Conservation (phyloP, 2,329 filamentous ascomycete genomes). For the Fusarium napiforme region DNA sequence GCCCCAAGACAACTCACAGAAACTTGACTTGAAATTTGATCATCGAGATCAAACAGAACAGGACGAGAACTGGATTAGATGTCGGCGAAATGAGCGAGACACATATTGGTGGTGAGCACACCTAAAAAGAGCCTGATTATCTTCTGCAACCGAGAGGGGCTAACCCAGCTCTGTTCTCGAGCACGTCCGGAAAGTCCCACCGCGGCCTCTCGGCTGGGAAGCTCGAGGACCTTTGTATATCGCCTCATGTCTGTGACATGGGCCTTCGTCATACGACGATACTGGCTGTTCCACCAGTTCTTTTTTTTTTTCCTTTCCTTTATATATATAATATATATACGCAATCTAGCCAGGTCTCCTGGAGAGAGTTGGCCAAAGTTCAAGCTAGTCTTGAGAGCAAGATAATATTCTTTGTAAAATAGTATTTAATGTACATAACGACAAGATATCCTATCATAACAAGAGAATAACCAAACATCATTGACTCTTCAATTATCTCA, state of each 20-base stretch:
- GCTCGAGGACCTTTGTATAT: neutral
- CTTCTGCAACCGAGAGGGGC: neutral
- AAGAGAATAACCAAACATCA: neutral
- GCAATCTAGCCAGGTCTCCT: slow-evolving; percentile 8
- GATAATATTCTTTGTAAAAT: slow-evolving; percentile 37
- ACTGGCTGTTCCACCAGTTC: slow-evolving; percentile 25
- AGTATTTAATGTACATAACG: slow-evolving; percentile 31
- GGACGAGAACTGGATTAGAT: neutral
- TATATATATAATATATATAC: neutral
- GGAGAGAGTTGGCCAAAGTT: slow-evolving; percentile 15
- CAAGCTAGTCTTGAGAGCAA: slow-evolving; percentile 12
- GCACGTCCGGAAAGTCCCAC: neutral
- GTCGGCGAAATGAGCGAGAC: neutral
- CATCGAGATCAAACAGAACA: slow-evolving; percentile 20
- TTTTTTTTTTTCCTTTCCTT: no score
- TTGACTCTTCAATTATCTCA: neutral
- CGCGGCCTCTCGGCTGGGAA: neutral
- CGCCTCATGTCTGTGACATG: slow-evolving; percentile 32
- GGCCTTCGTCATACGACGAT: slow-evolving; percentile 35
- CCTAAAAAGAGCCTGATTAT: neutral
- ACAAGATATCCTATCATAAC: slow-evolving; percentile 2
- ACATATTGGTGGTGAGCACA: neutral
- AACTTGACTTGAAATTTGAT: neutral
- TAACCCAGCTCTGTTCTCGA: neutral
- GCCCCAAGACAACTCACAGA: neutral